Conservation (phyloP, 2,329 filamentous ascomycete genomes). For the Macrophomina phaseolina region DNA sequence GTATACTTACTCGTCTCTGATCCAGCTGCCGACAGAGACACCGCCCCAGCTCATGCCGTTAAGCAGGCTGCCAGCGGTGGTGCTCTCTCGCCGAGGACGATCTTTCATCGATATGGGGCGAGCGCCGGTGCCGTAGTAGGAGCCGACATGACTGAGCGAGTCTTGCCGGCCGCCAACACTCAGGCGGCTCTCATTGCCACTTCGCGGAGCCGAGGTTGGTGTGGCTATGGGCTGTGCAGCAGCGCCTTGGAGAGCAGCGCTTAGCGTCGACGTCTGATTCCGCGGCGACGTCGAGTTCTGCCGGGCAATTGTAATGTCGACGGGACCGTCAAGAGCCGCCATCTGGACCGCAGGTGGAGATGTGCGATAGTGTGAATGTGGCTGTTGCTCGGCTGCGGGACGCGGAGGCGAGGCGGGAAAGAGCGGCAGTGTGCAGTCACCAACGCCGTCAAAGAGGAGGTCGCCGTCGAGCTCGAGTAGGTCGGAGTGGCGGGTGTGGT, state of each 20-base stretch:
- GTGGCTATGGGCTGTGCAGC: constrained; percentile 36
- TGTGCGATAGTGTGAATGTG: not conserved
- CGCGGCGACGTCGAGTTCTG: constrained; percentile 65
- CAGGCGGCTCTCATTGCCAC: constrained; percentile 40
- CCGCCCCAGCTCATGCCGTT: constrained; percentile 97
- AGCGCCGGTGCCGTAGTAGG: constrained; percentile 63
- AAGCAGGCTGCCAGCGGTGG: constrained; percentile 65
- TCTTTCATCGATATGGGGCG: constrained; percentile 67
- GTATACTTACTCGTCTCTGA: constrained; percentile 89
- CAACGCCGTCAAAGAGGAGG: constrained; percentile 48
- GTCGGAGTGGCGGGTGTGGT: constrained; percentile 39
- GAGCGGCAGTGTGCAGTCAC: constrained; percentile 48
- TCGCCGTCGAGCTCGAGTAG: constrained; percentile 39
- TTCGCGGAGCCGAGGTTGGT: constrained; percentile 50
- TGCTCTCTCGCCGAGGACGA: constrained; percentile 62
- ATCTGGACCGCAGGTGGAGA: constrained; percentile 14
- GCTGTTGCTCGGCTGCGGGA: constrained; percentile 1
- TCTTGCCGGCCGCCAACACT: constrained; percentile 55
- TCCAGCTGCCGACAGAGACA: constrained; percentile 94
- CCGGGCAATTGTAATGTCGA: constrained; percentile 63
- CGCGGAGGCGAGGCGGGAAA: constrained; percentile 42
- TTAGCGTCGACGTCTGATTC: constrained; percentile 68
- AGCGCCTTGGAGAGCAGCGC: constrained; percentile 62
- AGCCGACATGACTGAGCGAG: constrained; percentile 57
- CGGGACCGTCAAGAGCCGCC: constrained; percentile 46